Evolutionary conservation across 768 basidiomycete genomes (phyloP).

Genomic region (Trametes cubensis): DNA sequence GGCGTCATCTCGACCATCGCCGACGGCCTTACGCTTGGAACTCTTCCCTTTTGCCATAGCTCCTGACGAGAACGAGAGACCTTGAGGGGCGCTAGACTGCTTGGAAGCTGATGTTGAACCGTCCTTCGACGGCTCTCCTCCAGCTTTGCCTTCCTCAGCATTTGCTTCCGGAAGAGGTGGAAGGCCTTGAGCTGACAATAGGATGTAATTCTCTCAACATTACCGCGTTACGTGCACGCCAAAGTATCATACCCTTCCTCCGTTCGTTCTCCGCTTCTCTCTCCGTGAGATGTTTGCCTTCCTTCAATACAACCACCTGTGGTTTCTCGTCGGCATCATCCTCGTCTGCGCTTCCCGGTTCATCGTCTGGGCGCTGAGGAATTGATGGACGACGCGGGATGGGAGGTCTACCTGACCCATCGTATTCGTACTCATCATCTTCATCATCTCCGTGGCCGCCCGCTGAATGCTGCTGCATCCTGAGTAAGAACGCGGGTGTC

Average conservation of each 20-base stretch:
- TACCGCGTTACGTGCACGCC: conserved; percentile 8
- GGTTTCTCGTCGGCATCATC: conserved; percentile 73
- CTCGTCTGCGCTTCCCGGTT: conserved; percentile 76
- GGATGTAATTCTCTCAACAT: neutral
- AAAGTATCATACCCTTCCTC: conserved; percentile 58
- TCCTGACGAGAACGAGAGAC: conserved; percentile 44
- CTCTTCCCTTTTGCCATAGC: conserved; percentile 26
- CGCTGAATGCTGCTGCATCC: conserved; percentile 62
- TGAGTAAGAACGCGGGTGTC: conserved; percentile 66
- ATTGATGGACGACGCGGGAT: conserved; percentile 75
- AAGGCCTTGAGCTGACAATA: conserved; percentile 58
- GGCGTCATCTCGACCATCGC: conserved; percentile 36
- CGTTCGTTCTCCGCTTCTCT: conserved; percentile 77
- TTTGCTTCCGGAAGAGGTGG: conserved; percentile 50
- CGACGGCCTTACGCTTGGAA: conserved; percentile 39
- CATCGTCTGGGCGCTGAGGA: conserved; percentile 65
- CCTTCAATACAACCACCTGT: conserved; percentile 84
- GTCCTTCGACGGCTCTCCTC: neutral
- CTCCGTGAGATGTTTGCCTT: conserved; percentile 84
- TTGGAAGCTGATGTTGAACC: conserved; percentile 18
- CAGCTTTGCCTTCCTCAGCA: neutral
- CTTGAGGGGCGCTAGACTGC: conserved; percentile 22
- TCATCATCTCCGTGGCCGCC: conserved; percentile 45
- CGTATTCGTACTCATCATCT: conserved; percentile 59
- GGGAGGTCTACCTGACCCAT: conserved; percentile 70